A percentile compares a stretch with the other conserved stretches of the same genome.
phyloP scores from a whole-genome alignment of 2,329 filamentous ascomycete species.

The Macrophomina pseudophaseolina region DNA sequence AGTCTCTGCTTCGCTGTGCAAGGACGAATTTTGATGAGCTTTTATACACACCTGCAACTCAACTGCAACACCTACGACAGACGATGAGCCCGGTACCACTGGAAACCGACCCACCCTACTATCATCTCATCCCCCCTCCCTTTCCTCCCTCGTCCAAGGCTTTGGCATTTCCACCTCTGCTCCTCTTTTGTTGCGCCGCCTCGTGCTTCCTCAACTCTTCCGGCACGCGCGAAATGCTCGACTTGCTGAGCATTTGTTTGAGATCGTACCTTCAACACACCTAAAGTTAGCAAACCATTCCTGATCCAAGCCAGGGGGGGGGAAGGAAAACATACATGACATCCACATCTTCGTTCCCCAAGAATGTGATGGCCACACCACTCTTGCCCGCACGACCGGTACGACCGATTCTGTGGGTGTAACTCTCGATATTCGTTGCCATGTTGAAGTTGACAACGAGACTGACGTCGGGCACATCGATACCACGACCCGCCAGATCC shows the following conservation, averaged over 20 bases:
- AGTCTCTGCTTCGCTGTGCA: no score
- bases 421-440: slow-evolving; percentile 97
- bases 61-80: no score
- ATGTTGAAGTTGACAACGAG: slow-evolving; percentile 98
- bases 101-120: not conserved
- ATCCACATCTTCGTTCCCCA: slow-evolving; percentile 87
- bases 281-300: slow-evolving; percentile 14
- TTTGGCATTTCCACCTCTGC: slow-evolving; percentile 31
- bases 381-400: slow-evolving; percentile 97
- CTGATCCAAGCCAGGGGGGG: not conserved
- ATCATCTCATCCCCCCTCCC: slow-evolving; percentile 25
- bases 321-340: slow-evolving; percentile 66
- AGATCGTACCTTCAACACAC: slow-evolving; percentile 68
- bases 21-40: no score
- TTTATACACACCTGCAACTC: no score
- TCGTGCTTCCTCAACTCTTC: slow-evolving; percentile 91
- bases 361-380: slow-evolving; percentile 93
- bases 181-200: slow-evolving; percentile 80
- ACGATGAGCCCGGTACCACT: no score
- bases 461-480: slow-evolving; percentile 92
- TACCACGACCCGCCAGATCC: slow-evolving; percentile 94
- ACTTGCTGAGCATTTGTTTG: slow-evolving; percentile 94
- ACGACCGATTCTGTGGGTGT: slow-evolving; percentile 99
- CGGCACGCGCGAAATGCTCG: slow-evolving; percentile 82
- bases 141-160: slow-evolving; percentile 39